Base-by-base conservation (phyloP, 768 basidiomycete genomes). In the Lyophyllum semitale region DNA sequence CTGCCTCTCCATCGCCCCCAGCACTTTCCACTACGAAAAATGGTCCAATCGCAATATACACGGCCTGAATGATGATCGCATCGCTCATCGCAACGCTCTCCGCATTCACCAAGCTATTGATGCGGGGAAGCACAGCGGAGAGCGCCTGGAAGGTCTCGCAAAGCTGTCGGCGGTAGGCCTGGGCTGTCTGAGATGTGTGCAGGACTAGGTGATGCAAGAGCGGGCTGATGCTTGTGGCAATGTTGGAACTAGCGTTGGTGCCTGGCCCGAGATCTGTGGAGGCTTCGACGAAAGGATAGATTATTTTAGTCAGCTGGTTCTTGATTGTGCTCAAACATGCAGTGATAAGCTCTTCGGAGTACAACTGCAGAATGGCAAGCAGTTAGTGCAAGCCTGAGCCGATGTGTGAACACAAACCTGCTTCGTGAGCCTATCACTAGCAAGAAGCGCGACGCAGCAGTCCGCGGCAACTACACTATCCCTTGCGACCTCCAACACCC, bases 31-130 rank as follows among this genome's bases (percentile, higher is more conserved):
- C 84, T 5, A 93, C 85, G 65, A 98, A 98, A 68, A 98, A 95
- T 0, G 96, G 95, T 7, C 91, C 92, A 60, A 98, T 93, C 3
- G 94, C 84, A 48, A 98, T 88, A 69, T 96, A 98, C 3, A 97
- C 91, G 0, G 88, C 87, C 61, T 92, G 88, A 48, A 98, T 97
- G 64, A 98, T 90, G 61, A 98, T 91, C 0, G 85, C 71, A 58
- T 98, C 97, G 1, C 91, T 91, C 87, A 98, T 89, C 1, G 89
- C 75, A 59, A 88, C 80, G 55, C 80, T 77, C 65, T 89, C 87
- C 1, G 87, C 82, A 45, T 82, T 83, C 51, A 98, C 78, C 29
- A 98, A 79, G 11, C 78, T 76, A 57, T 88, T 87, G 46, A 98
- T 81, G 29, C 84, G 81, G 1, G 92, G 90, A 12, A 97, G 72